These are phyloP conservation scores for Penicillium ochrochloron DNA, from an alignment of 495 filamentous ascomycete genomes.

Conservation along the genomic window DNA sequence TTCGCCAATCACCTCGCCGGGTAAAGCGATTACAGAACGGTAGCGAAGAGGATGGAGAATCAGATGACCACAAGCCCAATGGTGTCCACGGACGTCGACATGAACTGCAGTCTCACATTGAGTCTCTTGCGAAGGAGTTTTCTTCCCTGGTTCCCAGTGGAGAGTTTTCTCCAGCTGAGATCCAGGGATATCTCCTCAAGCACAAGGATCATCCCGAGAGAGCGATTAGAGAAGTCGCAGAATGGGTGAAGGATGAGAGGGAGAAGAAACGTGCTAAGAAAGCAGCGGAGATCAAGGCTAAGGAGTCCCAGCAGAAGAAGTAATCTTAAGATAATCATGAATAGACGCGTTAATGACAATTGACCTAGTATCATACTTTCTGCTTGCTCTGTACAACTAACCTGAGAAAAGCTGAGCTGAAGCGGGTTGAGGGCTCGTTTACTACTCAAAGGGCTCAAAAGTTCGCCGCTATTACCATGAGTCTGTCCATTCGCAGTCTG, in stretches of 20 bases:
- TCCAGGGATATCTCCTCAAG: slow-evolving; percentile 75
- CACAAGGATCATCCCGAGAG: slow-evolving; percentile 66
- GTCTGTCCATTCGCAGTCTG: background rate
- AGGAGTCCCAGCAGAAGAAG: background rate
- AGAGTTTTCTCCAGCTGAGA: slow-evolving; percentile 74
- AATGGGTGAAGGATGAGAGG: slow-evolving; percentile 61
- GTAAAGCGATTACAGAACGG: background rate
- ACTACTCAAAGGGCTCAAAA: background rate
- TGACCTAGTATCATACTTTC: background rate
- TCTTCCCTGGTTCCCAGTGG: slow-evolving; percentile 62
- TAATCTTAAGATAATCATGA: background rate
- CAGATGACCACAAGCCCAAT: slow-evolving; percentile 9
- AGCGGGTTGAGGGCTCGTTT: background rate
- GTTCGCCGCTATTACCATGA: no score
- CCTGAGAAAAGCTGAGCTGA: background rate
- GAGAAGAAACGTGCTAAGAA: slow-evolving; percentile 52
- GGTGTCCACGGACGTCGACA: slow-evolving; percentile 10
- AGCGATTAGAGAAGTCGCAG: slow-evolving; percentile 58
- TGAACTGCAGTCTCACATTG: slow-evolving; percentile 35
- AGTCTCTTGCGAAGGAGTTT: slow-evolving; percentile 58
- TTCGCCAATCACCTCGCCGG: background rate
- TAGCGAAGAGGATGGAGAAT: background rate
- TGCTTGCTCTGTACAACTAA: background rate
- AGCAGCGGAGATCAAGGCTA: slow-evolving; percentile 10
- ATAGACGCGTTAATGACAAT: background rate